Percentiles rank a stretch among this genome's conserved stretches.
Evolutionary conservation across 2,329 filamentous ascomycete genomes (phyloP).

Genomic region (Seiridium cupressi): DNA sequence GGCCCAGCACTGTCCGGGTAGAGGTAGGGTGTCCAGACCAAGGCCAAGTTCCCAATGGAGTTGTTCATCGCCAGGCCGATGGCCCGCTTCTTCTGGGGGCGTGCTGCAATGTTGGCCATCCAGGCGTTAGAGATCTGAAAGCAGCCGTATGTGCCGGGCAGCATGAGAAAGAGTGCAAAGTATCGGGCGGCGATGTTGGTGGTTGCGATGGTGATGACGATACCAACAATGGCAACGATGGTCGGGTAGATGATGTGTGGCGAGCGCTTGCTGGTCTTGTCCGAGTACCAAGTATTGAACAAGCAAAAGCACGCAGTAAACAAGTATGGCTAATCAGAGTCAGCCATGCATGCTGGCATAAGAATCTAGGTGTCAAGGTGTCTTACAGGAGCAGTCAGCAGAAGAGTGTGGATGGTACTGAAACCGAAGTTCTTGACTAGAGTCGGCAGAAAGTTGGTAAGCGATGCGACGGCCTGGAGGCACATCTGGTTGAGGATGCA

Average conservation of each 20-base stretch:
- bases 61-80: conserved; percentile 24
- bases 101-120: conserved; percentile 25
- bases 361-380: too few species aligned
- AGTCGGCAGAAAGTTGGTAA: conserved; percentile 30
- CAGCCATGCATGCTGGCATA: too few species aligned
- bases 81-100: conserved; percentile 22
- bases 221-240: conserved; percentile 15
- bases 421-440: conserved; percentile 27
- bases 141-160: conserved; percentile 18
- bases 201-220: conserved; percentile 23
- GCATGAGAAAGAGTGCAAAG: conserved; percentile 21
- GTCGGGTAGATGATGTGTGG: conserved; percentile 19
- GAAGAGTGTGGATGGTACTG: conserved; percentile 22
- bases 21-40: conserved; percentile 24
- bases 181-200: conserved; percentile 18
- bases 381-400: conserved; percentile 24
- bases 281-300: conserved; percentile 27
- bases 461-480: conserved; percentile 25
- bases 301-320: conserved; percentile 25
- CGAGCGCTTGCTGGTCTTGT: conserved; percentile 21
- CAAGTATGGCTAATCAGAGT: conserved; percentile 17
- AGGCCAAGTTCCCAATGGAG: conserved; percentile 22
- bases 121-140: conserved; percentile 24
- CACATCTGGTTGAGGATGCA: conserved; percentile 25
- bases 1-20: conserved; percentile 19